A percentile compares a stretch with the other conserved stretches of the same genome.
Evolutionary conservation across 371 early-diverging fungal species (phyloP).

Genomic region (Lichtheimia ramosa): DNA sequence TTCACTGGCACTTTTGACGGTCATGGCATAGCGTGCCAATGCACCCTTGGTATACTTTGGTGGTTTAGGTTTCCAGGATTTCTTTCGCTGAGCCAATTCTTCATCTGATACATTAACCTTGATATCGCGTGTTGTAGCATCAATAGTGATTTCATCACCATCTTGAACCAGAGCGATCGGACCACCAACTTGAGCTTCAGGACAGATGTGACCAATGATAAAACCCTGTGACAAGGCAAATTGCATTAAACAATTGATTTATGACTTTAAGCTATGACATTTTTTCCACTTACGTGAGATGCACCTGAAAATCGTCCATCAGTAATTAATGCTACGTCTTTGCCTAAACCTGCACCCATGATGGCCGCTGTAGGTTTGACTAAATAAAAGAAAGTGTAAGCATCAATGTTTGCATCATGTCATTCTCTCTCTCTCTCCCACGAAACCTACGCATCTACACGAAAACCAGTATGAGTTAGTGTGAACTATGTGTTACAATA

Average conservation of each 20-base stretch:
- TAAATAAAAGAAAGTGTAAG: constrained; percentile 11
- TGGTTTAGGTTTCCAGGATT: constrained; percentile 77
- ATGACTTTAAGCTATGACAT: not conserved
- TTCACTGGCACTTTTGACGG: constrained; percentile 74
- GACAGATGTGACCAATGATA: constrained; percentile 96
- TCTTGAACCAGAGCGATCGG: constrained; percentile 88
- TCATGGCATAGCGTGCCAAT: constrained; percentile 85
- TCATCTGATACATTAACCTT: constrained; percentile 69
- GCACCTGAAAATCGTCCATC: constrained; percentile 98
- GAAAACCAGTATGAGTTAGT: too few relatives aligned
- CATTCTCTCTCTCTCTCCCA: not conserved
- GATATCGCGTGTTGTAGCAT: constrained; percentile 75
- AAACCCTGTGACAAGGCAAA: constrained; percentile 65
- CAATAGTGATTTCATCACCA: constrained; percentile 86
- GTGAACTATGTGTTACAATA: too few relatives aligned
- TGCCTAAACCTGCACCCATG: constrained; percentile 97
- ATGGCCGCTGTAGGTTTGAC: constrained; percentile 91
- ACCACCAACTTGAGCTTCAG: constrained; percentile 96
- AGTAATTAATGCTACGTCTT: constrained; percentile 92
- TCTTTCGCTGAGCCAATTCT: constrained; percentile 68
- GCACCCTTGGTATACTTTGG: constrained; percentile 84
- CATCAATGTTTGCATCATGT: too few relatives aligned
- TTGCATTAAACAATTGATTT: not conserved
- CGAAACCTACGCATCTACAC: constrained; percentile 45
- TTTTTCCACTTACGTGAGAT: constrained; percentile 67